phyloP scores from a whole-genome alignment of 805 yeast species.

The Metschnikowia kunwiensis region DNA sequence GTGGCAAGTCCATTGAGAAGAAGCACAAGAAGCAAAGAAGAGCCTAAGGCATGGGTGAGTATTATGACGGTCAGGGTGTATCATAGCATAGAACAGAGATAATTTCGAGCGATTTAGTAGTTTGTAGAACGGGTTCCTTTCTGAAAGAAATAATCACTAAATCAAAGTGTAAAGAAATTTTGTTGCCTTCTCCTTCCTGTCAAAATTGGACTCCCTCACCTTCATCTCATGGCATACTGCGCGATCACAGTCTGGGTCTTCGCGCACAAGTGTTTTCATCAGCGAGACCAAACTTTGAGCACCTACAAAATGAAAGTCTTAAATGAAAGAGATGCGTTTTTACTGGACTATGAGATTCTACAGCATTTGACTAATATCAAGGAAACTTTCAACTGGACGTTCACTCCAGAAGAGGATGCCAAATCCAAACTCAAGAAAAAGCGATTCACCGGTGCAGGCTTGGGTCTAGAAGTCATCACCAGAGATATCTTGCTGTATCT shows the following conservation, averaged over 20 bases:
- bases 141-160: too few species aligned
- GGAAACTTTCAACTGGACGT: constrained; percentile 45
- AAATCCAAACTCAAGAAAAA: constrained; percentile 24
- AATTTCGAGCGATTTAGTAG: not conserved
- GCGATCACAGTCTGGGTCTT: not conserved
- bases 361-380: constrained; percentile 51
- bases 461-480: constrained; percentile 47
- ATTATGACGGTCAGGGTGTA: constrained; percentile 10
- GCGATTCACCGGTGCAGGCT: constrained; percentile 40
- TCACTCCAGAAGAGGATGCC: constrained; percentile 31
- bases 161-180: too few species aligned
- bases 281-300: not conserved
- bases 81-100: constrained; percentile 10
- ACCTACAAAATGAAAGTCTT: constrained; percentile 47
- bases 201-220: too few species aligned
- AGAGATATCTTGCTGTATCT: constrained; percentile 46
- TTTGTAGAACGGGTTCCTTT: not conserved
- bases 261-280: not conserved
- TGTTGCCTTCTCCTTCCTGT: too few species aligned
- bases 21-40: constrained; percentile 46
- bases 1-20: constrained; percentile 62
- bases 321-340: constrained; percentile 51
- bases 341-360: constrained; percentile 65
- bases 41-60: constrained; percentile 12
- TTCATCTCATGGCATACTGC: too few species aligned